Base-by-base conservation (phyloP, 495 filamentous ascomycete genomes). In the Pseudevernia furfuracea region DNA sequence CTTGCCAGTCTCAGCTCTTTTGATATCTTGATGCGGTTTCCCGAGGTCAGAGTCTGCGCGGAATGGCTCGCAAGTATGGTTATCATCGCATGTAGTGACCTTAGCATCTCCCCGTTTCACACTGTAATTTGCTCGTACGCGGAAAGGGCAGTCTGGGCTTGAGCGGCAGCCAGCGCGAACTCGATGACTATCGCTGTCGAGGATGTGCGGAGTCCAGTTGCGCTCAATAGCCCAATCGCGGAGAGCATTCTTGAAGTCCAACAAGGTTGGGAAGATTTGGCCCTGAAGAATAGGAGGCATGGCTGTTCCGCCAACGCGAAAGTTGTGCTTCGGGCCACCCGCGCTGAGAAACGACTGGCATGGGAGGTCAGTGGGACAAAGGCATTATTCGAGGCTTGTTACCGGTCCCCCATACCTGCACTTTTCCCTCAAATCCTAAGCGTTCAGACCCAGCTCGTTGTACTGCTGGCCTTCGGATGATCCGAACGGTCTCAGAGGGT, bases 121-220 rank as follows among this genome's bases (percentile, higher is more conserved):
- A 48, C 72, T 75, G 70, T 72, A 77, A 59, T 76, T 77, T 38
- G 71, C 73, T 23, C 75, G 67, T 34, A 77, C 75, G 37, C 74
- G 70, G 59, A 77, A 77, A 11, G 74, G 73, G 58, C 75, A 77
- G 55, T 74, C 69, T 30, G 71, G 69, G 44, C 70, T 69, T 21
- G 74, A 68, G 30, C 75, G 72, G 46, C 75, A 77, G 32, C 75
- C 75, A 30, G 75, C 75, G 52, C 75, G 73, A 30, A 77, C 75
- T 30, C 75, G 71, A 41, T 73, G 71, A 12, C 73, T 75, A 60
- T 77, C 75, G 30, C 69, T 71, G 60, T 77, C 75, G 25, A 77
- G 71, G 59, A 77, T 77, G 25, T 74, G 73, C 12, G 75, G 75
- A 59, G 75, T 75, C 69, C 74, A 77, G 58, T 77, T 75, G 15